phyloP scores from a whole-genome alignment of 78 protist species.

The Protostelium mycophagum region DNA sequence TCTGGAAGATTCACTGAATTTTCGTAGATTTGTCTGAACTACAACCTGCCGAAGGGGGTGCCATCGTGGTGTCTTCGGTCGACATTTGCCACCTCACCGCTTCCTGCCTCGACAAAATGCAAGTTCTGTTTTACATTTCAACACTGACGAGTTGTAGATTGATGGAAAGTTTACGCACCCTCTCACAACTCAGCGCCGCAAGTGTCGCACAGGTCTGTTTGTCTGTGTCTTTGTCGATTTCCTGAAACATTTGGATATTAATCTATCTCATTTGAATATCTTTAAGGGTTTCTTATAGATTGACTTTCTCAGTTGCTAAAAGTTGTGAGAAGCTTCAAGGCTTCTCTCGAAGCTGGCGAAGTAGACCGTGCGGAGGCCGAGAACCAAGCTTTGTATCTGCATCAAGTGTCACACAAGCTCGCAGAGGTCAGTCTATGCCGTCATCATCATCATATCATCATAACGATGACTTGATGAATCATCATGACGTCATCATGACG shows the following conservation, averaged over 20 bases:
- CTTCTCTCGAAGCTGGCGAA: neutral
- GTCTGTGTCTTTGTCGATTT: too few species aligned
- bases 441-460: too few species aligned
- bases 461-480: too few species aligned
- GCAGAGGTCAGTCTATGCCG: neutral
- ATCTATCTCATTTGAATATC: too few species aligned
- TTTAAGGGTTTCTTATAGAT: too few species aligned
- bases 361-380: neutral
- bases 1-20: too few species aligned
- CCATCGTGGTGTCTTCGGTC: neutral
- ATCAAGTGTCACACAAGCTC: neutral
- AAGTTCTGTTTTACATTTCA: neutral
- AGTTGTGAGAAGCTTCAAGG: neutral
- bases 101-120: neutral
- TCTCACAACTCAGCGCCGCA: neutral
- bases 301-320: too few species aligned
- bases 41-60: neutral
- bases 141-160: neutral
- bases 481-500: too few species aligned
- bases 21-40: neutral
- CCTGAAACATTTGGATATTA: too few species aligned
- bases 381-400: neutral
- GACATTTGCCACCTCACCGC: neutral
- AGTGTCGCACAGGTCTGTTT: constrained; percentile 2
- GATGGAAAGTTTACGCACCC: neutral